Conservation (phyloP, 2,329 filamentous ascomycete species). For the Dothiorella sarmentorum region DNA sequence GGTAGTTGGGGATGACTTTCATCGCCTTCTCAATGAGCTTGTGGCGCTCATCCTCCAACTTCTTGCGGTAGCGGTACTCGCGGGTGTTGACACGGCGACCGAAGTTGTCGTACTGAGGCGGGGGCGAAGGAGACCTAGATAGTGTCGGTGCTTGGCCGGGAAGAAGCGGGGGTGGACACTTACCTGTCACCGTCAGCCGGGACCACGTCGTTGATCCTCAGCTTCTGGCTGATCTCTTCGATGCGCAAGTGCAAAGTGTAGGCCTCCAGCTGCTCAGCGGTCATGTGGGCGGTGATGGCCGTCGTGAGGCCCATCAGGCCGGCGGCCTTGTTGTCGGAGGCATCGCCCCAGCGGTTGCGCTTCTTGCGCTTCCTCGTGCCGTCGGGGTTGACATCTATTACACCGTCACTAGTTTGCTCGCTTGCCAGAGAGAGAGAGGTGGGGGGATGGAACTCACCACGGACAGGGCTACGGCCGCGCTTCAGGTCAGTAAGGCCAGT, state of each 20-base stretch:
- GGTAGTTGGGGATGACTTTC: conserved; percentile 99
- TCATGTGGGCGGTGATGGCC: conserved; percentile 96
- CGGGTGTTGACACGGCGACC: conserved; percentile 98
- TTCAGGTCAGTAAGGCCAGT: conserved; percentile 58
- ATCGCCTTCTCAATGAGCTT: conserved; percentile 98
- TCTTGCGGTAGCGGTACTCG: conserved; percentile 97
- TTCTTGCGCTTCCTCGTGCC: conserved; percentile 90
- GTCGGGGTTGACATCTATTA: conserved; percentile 51
- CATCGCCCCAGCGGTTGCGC: conserved; percentile 97
- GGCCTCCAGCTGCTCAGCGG: conserved; percentile 93
- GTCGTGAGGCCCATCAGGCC: conserved; percentile 96
- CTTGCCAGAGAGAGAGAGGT: not conserved
- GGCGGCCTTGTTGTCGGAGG: conserved; percentile 96
- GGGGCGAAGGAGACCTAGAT: conserved; percentile 83
- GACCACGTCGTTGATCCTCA: conserved; percentile 98
- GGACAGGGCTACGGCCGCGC: conserved; percentile 88
- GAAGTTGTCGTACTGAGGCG: conserved; percentile 98
- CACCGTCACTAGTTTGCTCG: not conserved
- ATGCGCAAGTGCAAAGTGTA: conserved; percentile 96
- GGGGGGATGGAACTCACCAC: conserved; percentile 35
- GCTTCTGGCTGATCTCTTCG: conserved; percentile 98
- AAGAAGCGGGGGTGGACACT: conserved; percentile 33
- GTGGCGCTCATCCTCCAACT: conserved; percentile 96
- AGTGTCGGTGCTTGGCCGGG: conserved; percentile 19
- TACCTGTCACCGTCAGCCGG: conserved; percentile 94